Conservation (phyloP, 768 basidiomycete genomes). For the Lactarius pseudohatsudake region DNA sequence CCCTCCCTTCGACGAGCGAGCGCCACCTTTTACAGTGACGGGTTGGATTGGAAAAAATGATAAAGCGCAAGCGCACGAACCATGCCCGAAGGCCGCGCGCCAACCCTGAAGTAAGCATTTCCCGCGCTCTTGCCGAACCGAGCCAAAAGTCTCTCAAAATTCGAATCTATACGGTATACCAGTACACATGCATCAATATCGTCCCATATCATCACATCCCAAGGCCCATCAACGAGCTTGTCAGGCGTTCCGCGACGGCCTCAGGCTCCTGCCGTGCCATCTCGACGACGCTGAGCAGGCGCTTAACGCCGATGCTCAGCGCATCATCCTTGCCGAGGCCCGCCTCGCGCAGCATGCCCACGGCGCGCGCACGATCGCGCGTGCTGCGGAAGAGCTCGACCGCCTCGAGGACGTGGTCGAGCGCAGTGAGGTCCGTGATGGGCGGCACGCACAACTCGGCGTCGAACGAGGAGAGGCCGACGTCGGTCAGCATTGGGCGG, state of each 20-base stretch:
- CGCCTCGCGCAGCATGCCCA: constrained; percentile 68
- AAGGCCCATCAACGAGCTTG: constrained; percentile 60
- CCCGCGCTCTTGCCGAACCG: constrained; percentile 1
- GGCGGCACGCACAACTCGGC: constrained; percentile 83
- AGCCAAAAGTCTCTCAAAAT: too few species aligned
- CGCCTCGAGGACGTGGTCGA: constrained; percentile 78
- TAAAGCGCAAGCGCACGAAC: neutral
- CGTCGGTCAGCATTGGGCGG: constrained; percentile 78
- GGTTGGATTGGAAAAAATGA: constrained; percentile 13
- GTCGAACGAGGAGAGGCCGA: constrained; percentile 88
- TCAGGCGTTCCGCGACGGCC: constrained; percentile 70
- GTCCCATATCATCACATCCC: constrained; percentile 35
- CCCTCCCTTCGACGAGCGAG: constrained; percentile 29
- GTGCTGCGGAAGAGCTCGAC: constrained; percentile 70
- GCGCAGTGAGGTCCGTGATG: constrained; percentile 62
- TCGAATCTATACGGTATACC: neutral
- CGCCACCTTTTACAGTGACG: constrained; percentile 26
- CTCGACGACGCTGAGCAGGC: constrained; percentile 85
- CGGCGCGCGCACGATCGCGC: constrained; percentile 55
- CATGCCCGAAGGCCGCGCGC: neutral
- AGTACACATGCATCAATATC: neutral
- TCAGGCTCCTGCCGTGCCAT: constrained; percentile 97
- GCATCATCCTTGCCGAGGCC: constrained; percentile 57
- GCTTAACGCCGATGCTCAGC: constrained; percentile 90
- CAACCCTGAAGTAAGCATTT: constrained; percentile 21